Conservation (phyloP, 768 basidiomycete genomes). For the Russula sp. region DNA sequence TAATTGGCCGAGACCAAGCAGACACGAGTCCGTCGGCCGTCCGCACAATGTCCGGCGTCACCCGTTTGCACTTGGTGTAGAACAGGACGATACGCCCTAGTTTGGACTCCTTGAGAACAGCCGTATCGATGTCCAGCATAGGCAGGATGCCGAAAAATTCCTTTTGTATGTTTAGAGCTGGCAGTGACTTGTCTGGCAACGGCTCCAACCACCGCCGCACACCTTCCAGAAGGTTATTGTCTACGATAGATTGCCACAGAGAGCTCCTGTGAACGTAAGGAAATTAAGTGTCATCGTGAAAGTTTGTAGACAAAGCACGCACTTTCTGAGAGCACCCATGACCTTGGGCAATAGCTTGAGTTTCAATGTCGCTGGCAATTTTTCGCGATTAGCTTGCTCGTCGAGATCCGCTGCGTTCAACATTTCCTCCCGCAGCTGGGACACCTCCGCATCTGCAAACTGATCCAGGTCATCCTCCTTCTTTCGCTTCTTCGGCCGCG, state of each 20-base stretch:
- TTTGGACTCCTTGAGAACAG: slow-evolving; percentile 85
- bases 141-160: slow-evolving; percentile 79
- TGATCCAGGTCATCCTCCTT: slow-evolving; percentile 82
- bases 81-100: slow-evolving; percentile 88
- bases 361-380: slow-evolving; percentile 79
- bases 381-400: slow-evolving; percentile 68
- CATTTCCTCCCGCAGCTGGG: slow-evolving; percentile 86
- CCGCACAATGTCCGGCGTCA: slow-evolving; percentile 73
- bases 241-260: slow-evolving; percentile 86
- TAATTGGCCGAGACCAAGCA: slow-evolving; percentile 84
- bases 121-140: slow-evolving; percentile 89
- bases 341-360: slow-evolving; percentile 82
- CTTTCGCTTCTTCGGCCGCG: slow-evolving; percentile 61
- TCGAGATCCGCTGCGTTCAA: slow-evolving; percentile 81
- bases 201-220: slow-evolving; percentile 93
- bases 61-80: slow-evolving; percentile 93
- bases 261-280: slow-evolving; percentile 49
- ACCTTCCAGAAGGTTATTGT: slow-evolving; percentile 89
- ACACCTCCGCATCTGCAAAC: slow-evolving; percentile 87
- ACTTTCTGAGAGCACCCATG: slow-evolving; percentile 92
- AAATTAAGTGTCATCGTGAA: not conserved
- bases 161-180: slow-evolving; percentile 92
- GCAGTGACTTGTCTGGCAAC: slow-evolving; percentile 85
- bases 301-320: slow-evolving; percentile 27
- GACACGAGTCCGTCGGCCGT: slow-evolving; percentile 81